Base-by-base conservation (phyloP, 2,329 filamentous ascomycete genomes). In the Monilinia laxa region DNA sequence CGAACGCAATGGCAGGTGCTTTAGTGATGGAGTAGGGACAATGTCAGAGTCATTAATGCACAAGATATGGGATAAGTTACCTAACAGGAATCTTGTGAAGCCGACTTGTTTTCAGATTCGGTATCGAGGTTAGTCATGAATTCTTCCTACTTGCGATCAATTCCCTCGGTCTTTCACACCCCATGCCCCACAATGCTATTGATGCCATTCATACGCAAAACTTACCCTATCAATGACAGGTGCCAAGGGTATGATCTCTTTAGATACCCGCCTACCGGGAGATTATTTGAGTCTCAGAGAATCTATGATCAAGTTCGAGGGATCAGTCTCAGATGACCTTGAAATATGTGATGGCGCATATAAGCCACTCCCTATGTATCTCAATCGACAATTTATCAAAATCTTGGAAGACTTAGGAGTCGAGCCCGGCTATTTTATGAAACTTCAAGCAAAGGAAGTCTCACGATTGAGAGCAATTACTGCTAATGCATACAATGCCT, bases 351-450 rank as follows among this genome's bases (percentile, higher is more conserved):
- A 89, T 57, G 83, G 86, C 53, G 87, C 87, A 0, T 86, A 85
- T 49, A 86, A 83, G 62, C 88, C 90, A 0, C 82, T 94, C 9
- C 85, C 85, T 0, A 81, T 93, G 71, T 85, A 87, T 23, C 82
- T 96, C 1, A 96, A 96, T 73, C 87, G 90, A 0, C 91, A 91
- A 70, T 81, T 93, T 68, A 92, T 96, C 78, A 96, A 96, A 75
- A 92, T 96, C 6, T 77, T 96, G 0, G 92, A 96, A 73, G 92
- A 96, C 70, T 87, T 94, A 76, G 83, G 84, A 0, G 86, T 90
- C 0, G 75, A 81, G 0, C 73, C 79, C 1, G 66, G 77, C 0
- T 89, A 85, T 75, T 94, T 96, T 70, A 74, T 89, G 14, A 73
- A 81, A 0, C 77, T 91, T 1, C 92, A 95, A 75, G 79, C 81